Evolutionary conservation across 345 rosid species (phyloP).

Genomic region (Punica granatum): DNA sequence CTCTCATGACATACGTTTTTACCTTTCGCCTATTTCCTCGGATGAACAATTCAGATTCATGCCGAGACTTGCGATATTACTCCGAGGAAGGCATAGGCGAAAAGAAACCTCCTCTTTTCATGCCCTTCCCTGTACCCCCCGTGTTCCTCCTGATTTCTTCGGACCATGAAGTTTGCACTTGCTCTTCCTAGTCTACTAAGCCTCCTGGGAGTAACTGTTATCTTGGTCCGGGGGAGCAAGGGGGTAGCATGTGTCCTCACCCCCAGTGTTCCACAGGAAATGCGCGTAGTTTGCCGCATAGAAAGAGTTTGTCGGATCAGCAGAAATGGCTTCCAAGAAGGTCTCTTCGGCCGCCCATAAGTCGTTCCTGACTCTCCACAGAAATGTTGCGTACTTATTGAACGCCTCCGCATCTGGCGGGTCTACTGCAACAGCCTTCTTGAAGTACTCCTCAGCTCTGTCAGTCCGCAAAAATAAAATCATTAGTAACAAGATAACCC

Average conservation of each 20-base stretch:
- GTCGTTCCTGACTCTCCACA: slow-evolving; percentile 72
- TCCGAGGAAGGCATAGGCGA: not conserved
- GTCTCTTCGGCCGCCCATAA: slow-evolving; percentile 93
- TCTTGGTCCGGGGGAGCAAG: slow-evolving; percentile 13
- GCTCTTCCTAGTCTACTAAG: not conserved
- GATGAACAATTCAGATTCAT: not conserved
- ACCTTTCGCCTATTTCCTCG: not conserved
- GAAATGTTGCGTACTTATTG: slow-evolving; percentile 73
- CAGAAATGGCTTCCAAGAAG: slow-evolving; percentile 76
- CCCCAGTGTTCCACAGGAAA: slow-evolving; percentile 93
- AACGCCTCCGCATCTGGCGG: slow-evolving; percentile 70
- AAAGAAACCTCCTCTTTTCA: not conserved
- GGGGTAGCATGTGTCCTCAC: slow-evolving; percentile 91
- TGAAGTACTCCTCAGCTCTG: slow-evolving; percentile 89
- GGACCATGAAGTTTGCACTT: not conserved
- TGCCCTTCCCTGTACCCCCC: not conserved
- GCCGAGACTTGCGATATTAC: not conserved
- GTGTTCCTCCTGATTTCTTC: not conserved
- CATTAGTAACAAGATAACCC: too few relatives aligned
- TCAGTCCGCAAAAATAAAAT: not conserved
- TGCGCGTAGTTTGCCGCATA: slow-evolving; percentile 77
- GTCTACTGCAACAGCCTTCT: slow-evolving; percentile 52
- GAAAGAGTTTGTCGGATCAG: slow-evolving; percentile 60
- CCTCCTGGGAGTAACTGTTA: not conserved
- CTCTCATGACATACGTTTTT: not conserved